A percentile compares a stretch with the other conserved stretches of the same genome.
Conservation (phyloP, 148 eudicot genomes). For the Vaccinium corymbosum region DNA sequence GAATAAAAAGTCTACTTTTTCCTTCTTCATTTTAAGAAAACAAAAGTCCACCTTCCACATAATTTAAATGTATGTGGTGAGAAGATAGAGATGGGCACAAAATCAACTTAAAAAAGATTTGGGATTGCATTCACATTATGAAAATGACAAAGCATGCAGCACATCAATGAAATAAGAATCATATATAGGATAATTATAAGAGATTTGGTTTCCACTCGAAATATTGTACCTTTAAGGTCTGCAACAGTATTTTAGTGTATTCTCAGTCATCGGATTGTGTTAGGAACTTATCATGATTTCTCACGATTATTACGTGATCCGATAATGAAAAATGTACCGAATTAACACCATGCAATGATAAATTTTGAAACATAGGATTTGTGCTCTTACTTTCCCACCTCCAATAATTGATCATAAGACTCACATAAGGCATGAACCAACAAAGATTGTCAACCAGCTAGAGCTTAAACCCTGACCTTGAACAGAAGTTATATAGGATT, state of each 20-base stretch:
- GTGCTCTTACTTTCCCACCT: not conserved
- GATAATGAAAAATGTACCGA: not conserved
- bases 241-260: not conserved
- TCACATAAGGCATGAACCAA: not conserved
- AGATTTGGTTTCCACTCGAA: not conserved
- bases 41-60: not conserved
- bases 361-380: not conserved
- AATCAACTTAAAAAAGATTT: constrained; percentile 2
- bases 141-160: constrained; percentile 1
- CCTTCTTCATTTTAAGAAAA: too few relatives aligned
- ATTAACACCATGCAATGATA: not conserved
- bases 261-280: too few relatives aligned
- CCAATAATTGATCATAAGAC: not conserved
- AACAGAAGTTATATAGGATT: too few relatives aligned
- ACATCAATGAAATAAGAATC: not conserved
- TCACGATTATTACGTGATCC: not conserved
- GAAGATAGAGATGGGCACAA: constrained; percentile 1
- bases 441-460: too few relatives aligned
- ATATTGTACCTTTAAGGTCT: not conserved
- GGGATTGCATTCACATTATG: not conserved
- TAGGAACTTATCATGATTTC: not conserved
- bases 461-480: too few relatives aligned
- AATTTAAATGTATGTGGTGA: not conserved
- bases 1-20: not conserved
- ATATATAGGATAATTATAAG: not conserved